Evolutionary conservation across 352 stramenopile species (phyloP), one percentile per base, ranked within the genome.

Genomic region (Phytopythium mirpurense): DNA sequence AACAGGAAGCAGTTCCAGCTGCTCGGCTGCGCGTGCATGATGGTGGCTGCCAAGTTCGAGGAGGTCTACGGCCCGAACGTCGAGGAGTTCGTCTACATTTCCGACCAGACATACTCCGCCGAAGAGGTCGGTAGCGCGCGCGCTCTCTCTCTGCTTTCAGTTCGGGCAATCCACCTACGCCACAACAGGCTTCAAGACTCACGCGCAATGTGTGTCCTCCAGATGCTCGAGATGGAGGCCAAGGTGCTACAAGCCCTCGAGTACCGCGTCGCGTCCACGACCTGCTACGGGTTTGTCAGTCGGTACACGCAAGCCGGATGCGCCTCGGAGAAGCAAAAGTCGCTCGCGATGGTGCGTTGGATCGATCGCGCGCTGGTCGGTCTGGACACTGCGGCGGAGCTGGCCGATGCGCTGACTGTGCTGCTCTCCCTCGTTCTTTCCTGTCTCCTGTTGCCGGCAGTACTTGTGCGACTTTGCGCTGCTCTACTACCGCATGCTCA

Each of bases 1-100:
- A 81, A 82, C 55, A 74, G 95, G 27, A 87, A 87, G 40, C 82
- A 97, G 62, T 90, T 99, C 35, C 96, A 99, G 65, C 72, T 99
- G 8, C 75, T 99, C 26, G 96, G 95, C 34, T 95, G 98, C 31
- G 96, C 95, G 15, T 96, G 93, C 27, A 91, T 99, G 57, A 90
- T 98, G 52, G 83, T 99, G 55, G 95, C 96, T 35, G 94, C 87
- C 65, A 99, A 99, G 64, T 98, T 98, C 60, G 96, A 99, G 74
- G 96, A 99, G 67, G 96, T 98, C 18, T 97, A 98, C 60, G 86
- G 88, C 15, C 90, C 90, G 8, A 94, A 95, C 45, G 75, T 92
- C 49, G 81, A 94, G 47, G 96, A 99, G 54, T 98, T 95, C 68
- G 94, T 98, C 6, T 98, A 98, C 76, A 98, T 99, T 56, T 98